Base-by-base conservation (phyloP, 495 filamentous ascomycete genomes). In the Opeltia flavorubescens region DNA sequence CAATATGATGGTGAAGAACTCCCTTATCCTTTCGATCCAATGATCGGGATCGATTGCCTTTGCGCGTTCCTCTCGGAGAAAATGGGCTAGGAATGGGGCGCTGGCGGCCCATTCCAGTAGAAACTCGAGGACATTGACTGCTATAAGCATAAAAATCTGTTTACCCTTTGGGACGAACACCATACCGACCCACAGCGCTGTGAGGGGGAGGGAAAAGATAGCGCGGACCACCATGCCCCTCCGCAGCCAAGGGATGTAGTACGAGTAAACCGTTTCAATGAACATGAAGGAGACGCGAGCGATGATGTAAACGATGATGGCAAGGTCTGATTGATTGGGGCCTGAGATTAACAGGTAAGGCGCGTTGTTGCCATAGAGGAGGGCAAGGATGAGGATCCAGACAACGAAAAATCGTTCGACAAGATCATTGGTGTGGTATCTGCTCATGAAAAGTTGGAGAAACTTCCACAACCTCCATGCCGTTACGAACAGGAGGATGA, bases 381-480 rank as follows among this genome's bases (percentile, higher is more conserved):
- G 52, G 20, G 70, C 59, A 6, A 66, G 42, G 25, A 67, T 58
- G 65, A 72, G 69, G 21, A 66, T 54, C 66, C 68, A 70, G 6
- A 69, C 53, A n/a, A 70, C 70, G 18, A 68, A 55, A 11, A 63
- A 31, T 23, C 69, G 66, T 40, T 72, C 67, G 0, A 66, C 50
- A 11, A 72, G 41, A 49, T 72, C 69, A 38, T 72, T 67, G 50
- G 67, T 71, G 49, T 66, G 68, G 59, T 70, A 71, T 7, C 59
- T 64, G 59, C 67, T 68, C 68, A 71, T 70, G 33, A 69, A 44
- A 48, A 66, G 66, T 44, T 63, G 63, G 3, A 69, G 55, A 42
- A 68, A 67, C 44, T 61, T 65, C 69, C 69, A 73, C 7, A 69
- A 56, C 27, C 70, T 62, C 69, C 69, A 69, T 33, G 68, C 66